Evolutionary conservation across 2,329 filamentous ascomycete genomes (phyloP).

Genomic region (Lachnum nothofagi): DNA sequence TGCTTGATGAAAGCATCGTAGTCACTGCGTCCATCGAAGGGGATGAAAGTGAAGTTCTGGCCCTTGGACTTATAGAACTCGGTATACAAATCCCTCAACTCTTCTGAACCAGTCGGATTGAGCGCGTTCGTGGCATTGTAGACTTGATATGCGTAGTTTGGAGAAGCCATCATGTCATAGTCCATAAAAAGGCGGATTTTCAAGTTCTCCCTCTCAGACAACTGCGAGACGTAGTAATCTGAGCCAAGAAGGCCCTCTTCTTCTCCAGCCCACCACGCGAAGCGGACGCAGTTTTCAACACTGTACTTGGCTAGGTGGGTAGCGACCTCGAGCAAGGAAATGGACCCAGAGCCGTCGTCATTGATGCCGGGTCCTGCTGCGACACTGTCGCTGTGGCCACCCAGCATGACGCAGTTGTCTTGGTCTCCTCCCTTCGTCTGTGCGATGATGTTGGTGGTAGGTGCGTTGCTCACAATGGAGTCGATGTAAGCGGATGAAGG

Average conservation of each 20-base stretch:
- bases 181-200: conserved; percentile 63
- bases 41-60: conserved; percentile 62
- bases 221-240: conserved; percentile 52
- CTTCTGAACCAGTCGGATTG: conserved; percentile 32
- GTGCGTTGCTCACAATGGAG: conserved; percentile 43
- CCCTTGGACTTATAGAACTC: conserved; percentile 58
- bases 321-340: conserved; percentile 55
- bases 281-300: conserved; percentile 60
- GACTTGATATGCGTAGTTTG: conserved; percentile 60
- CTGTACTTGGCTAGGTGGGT: conserved; percentile 50
- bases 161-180: conserved; percentile 63
- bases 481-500: conserved; percentile 57
- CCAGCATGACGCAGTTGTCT: conserved; percentile 60
- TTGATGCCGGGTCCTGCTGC: conserved; percentile 48
- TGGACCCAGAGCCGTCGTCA: conserved; percentile 34
- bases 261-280: conserved; percentile 63
- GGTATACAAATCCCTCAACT: conserved; percentile 52
- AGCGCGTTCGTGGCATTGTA: conserved; percentile 47
- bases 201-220: conserved; percentile 50
- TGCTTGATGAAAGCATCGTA: conserved; percentile 70
- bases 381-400: conserved; percentile 59
- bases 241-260: conserved; percentile 60
- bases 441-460: conserved; percentile 51
- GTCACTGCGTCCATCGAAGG: conserved; percentile 73
- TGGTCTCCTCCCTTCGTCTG: conserved; percentile 55